Percentiles rank a stretch among this genome's conserved stretches.
phyloP scores from a whole-genome alignment of 75 land plant species.

The Gnetum montanum region DNA sequence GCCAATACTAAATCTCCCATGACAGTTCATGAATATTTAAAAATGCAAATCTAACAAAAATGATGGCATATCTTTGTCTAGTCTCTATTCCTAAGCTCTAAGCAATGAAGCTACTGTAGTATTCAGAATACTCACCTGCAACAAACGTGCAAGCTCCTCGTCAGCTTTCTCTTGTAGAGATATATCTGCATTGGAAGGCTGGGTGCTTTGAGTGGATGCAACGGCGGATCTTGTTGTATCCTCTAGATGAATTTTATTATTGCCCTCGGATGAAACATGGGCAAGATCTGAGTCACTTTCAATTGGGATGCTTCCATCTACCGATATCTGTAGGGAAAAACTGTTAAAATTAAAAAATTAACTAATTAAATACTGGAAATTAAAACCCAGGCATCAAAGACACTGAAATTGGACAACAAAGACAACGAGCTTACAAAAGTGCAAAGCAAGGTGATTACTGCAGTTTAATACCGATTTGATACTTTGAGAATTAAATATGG shows the following conservation, averaged over 20 bases:
- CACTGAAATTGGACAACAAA: not conserved
- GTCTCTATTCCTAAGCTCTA: too few relatives aligned
- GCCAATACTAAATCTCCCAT: constrained; percentile 2
- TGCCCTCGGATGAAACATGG: not conserved
- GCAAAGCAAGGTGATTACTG: not conserved
- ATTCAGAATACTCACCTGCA: constrained; percentile 28
- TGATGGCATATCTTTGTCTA: constrained; percentile 7
- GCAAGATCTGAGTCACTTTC: constrained; percentile 4
- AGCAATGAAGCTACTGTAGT: not conserved
- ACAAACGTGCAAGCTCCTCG: constrained; percentile 60
- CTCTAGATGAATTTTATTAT: not conserved
- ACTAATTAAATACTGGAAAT: not conserved
- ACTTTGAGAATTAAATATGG: too few relatives aligned
- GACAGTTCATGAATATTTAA: not conserved
- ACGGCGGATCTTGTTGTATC: not conserved
- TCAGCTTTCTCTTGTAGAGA: constrained; percentile 24
- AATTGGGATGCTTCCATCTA: not conserved
- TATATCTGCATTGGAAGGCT: not conserved
- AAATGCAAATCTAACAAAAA: constrained; percentile 3
- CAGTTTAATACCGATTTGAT: too few relatives aligned
- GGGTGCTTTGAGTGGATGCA: not conserved
- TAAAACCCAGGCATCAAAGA: not conserved
- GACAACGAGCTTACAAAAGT: not conserved
- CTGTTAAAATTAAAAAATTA: not conserved
- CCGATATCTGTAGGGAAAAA: not conserved